phyloP scores from a whole-genome alignment of 2,329 filamentous ascomycete genomes.

The Thermothelomyces thermophilus region DNA sequence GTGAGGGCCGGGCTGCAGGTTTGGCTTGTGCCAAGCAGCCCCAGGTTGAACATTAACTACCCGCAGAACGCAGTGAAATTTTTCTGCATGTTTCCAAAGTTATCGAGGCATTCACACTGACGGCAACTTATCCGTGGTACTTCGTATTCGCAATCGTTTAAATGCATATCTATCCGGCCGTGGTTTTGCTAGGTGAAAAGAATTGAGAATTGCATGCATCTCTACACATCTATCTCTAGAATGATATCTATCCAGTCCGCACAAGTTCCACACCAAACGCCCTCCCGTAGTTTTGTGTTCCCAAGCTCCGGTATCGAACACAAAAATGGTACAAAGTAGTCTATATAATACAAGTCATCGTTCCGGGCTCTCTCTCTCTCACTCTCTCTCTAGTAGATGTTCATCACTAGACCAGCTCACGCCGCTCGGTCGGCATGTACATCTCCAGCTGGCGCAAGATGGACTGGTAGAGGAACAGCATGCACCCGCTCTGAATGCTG shows the following conservation, averaged over 20 bases:
- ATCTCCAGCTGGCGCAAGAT: slow-evolving; percentile 69
- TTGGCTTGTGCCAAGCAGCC: neutral
- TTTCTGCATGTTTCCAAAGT: too few species aligned
- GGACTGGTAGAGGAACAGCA: slow-evolving; percentile 92
- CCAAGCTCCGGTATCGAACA: slow-evolving; percentile 4
- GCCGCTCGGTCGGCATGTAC: slow-evolving; percentile 33
- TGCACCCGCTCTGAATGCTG: slow-evolving; percentile 91
- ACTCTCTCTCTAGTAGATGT: neutral
- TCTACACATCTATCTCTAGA: slow-evolving; percentile 18
- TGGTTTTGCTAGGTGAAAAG: neutral
- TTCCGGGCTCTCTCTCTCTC: neutral
- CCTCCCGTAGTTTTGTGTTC: slow-evolving; percentile 11
- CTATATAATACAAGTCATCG: slow-evolving; percentile 17
- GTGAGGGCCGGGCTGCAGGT: neutral
- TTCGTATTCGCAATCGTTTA: neutral
- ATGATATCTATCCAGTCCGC: slow-evolving; percentile 21
- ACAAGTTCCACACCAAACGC: slow-evolving; percentile 23
- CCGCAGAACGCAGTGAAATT: too few species aligned
- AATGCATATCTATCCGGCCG: neutral
- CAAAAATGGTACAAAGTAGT: slow-evolving; percentile 20
- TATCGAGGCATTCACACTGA: too few species aligned
- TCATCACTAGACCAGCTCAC: slow-evolving; percentile 17
- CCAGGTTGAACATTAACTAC: neutral
- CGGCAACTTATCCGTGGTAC: too few species aligned
- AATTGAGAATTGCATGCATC: slow-evolving; percentile 14